Percentiles rank a stretch among this genome's conserved stretches.
Conservation (phyloP, 148 eudicot species). For the Talinum fruticosum region DNA sequence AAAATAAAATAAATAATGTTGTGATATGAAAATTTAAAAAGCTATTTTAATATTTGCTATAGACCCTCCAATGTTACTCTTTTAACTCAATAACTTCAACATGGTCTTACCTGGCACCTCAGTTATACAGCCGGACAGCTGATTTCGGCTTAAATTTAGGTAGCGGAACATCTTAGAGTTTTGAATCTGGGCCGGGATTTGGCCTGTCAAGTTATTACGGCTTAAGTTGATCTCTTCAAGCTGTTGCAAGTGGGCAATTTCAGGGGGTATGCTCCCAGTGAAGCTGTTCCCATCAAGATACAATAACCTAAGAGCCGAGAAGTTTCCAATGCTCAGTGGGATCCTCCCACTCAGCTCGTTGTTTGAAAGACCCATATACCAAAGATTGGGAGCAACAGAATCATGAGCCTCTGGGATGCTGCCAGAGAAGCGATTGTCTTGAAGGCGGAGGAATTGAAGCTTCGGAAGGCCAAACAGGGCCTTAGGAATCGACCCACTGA, state of each 20-base stretch:
- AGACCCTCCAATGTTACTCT: no score
- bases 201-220: conserved; percentile 56
- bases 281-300: conserved; percentile 23
- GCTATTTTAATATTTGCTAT: no score
- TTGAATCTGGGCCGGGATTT: conserved; percentile 50
- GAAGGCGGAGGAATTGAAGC: no score
- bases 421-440: conserved; percentile 68
- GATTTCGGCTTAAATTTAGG: conserved; percentile 77
- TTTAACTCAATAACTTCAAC: no score
- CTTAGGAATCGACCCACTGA: conserved; percentile 86
- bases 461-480: conserved; percentile 65
- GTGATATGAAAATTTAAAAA: no score
- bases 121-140: conserved; percentile 68
- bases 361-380: conserved; percentile 57
- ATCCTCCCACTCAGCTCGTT: conserved; percentile 65
- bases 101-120: no score
- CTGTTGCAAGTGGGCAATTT: no score
- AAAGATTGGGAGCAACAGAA: conserved; percentile 34
- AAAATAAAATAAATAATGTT: no score
- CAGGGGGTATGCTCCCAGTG: conserved; percentile 55
- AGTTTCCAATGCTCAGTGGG: conserved; percentile 70
- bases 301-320: conserved; percentile 64
- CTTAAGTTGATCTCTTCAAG: no score
- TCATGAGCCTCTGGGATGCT: conserved; percentile 55
- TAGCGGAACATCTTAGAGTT: no score